Percentiles rank a stretch among this genome's conserved stretches.
Evolutionary conservation across 306 rosid species (phyloP).

Genomic region (Rosa lucieae): DNA sequence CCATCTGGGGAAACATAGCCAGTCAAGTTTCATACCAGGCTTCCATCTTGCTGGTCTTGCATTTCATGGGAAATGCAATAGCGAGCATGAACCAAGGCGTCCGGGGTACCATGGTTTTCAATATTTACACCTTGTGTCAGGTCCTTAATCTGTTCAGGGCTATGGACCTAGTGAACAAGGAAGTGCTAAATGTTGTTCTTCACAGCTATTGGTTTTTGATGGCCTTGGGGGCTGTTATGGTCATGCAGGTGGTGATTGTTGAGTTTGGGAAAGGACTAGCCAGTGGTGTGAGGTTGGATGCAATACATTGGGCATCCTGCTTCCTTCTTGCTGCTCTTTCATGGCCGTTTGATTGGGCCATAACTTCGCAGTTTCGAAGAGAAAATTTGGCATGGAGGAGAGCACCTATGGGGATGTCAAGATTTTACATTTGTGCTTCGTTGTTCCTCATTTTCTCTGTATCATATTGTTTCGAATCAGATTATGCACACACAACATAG

Average conservation of each 20-base stretch:
- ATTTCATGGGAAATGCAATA: slow-evolving; percentile 30
- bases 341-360: slow-evolving; percentile 26
- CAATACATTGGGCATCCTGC: slow-evolving; percentile 48
- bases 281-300: slow-evolving; percentile 37
- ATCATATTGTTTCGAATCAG: slow-evolving; percentile 7
- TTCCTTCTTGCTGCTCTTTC: slow-evolving; percentile 46
- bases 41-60: slow-evolving; percentile 37
- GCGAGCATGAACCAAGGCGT: slow-evolving; percentile 19
- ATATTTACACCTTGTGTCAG: slow-evolving; percentile 53
- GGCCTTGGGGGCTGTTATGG: slow-evolving; percentile 35
- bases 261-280: slow-evolving; percentile 35
- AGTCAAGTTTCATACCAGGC: slow-evolving; percentile 51
- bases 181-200: slow-evolving; percentile 25
- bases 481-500: background rate
- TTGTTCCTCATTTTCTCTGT: slow-evolving; percentile 29
- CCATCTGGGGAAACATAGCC: slow-evolving; percentile 34
- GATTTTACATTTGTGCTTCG: background rate
- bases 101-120: slow-evolving; percentile 54
- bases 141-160: slow-evolving; percentile 44
- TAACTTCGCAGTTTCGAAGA: background rate
- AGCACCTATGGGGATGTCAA: background rate
- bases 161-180: slow-evolving; percentile 37
- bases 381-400: background rate
- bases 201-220: slow-evolving; percentile 34
- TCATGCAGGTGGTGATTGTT: slow-evolving; percentile 43